phyloP scores from a whole-genome alignment of 78 protist genomes.

The Dictyostelium intermedium region DNA sequence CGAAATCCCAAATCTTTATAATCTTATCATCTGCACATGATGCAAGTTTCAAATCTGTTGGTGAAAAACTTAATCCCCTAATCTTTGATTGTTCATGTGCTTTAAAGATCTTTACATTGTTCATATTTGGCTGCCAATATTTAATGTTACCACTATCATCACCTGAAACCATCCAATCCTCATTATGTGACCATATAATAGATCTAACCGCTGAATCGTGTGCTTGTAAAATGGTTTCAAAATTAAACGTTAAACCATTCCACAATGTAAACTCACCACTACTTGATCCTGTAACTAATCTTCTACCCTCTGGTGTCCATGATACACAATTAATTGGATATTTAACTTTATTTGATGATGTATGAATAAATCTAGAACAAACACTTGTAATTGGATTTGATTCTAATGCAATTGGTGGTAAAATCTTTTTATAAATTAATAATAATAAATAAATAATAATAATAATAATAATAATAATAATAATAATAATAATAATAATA shows the following conservation, averaged over 20 bases:
- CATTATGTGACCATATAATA: conserved; percentile 92
- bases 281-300: conserved; percentile 88
- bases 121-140: conserved; percentile 97
- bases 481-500: too few species aligned
- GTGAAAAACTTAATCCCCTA: conserved; percentile 70
- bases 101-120: conserved; percentile 87
- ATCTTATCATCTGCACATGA: conserved; percentile 92
- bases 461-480: too few species aligned
- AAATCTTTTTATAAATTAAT: conserved; percentile 42
- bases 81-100: conserved; percentile 86
- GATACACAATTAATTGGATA: conserved; percentile 84
- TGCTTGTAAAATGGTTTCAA: conserved; percentile 93
- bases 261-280: conserved; percentile 96
- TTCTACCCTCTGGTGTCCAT: conserved; percentile 94
- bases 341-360: conserved; percentile 86
- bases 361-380: conserved; percentile 83
- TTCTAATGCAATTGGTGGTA: conserved; percentile 78
- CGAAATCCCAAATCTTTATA: conserved; percentile 91
- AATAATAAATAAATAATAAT: too few species aligned
- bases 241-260: conserved; percentile 95
- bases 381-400: conserved; percentile 74
- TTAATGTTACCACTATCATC: conserved; percentile 92
- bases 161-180: conserved; percentile 90
- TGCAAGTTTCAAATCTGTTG: conserved; percentile 91
- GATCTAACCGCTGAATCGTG: conserved; percentile 93